phyloP scores from a whole-genome alignment of 2,329 filamentous ascomycete species.

The Cordyceps cicadae region DNA sequence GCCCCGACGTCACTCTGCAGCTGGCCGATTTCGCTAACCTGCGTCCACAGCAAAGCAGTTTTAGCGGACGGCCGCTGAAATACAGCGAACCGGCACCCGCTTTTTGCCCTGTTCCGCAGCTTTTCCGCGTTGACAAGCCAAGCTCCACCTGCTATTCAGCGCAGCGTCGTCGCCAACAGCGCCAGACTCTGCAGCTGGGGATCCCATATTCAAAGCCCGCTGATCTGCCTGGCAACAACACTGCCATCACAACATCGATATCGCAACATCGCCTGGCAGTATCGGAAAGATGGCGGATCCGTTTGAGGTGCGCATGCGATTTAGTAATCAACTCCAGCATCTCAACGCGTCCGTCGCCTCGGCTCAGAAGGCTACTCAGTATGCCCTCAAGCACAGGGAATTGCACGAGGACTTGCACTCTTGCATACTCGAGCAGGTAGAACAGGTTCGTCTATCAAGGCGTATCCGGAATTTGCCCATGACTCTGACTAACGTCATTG shows the following conservation, averaged over 20 bases:
- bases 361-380: conserved; percentile 85
- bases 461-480: background rate
- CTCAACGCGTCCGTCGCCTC: conserved; percentile 85
- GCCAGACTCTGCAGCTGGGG: background rate
- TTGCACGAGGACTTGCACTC: conserved; percentile 96
- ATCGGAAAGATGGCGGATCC: conserved; percentile 58
- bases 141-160: background rate
- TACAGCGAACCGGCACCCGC: background rate
- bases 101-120: conserved; percentile 2
- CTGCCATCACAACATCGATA: background rate
- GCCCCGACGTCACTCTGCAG: conserved; percentile 2
- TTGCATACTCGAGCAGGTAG: conserved; percentile 92
- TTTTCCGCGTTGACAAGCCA: background rate
- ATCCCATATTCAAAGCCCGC: background rate
- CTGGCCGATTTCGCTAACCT: conserved; percentile 1
- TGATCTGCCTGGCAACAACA: background rate
- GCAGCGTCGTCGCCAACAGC: background rate
- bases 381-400: conserved; percentile 87
- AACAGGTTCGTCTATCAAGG: conserved; percentile 50
- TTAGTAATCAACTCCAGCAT: conserved; percentile 81
- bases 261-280: background rate
- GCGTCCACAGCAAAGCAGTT: background rate
- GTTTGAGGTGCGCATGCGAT: conserved; percentile 97
- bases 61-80: background rate
- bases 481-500: background rate